Percentiles rank a stretch among this genome's conserved stretches.
phyloP scores from a whole-genome alignment of 164 flowering plant species.

The Magnolia kwangsiensis region DNA sequence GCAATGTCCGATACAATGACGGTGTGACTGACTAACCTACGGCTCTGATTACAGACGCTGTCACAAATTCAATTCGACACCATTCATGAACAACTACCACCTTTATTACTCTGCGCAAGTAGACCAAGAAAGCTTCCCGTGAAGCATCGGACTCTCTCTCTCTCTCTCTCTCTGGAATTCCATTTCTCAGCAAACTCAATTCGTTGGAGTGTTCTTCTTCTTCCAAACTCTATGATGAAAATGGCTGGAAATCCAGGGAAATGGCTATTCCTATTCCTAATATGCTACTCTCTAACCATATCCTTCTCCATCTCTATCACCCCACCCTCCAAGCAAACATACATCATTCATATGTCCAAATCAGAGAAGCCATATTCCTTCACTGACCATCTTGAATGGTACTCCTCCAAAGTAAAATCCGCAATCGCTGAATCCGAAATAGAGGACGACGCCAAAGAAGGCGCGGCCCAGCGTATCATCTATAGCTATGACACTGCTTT shows the following conservation, averaged over 20 bases:
- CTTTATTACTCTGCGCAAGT: neutral
- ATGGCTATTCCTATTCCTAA: slow-evolving; percentile 7
- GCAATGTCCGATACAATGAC: too few relatives aligned
- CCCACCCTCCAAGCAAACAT: slow-evolving; percentile 41
- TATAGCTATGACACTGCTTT: slow-evolving; percentile 69
- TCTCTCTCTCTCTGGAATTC: neutral
- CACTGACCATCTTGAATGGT: slow-evolving; percentile 61
- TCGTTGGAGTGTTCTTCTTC: slow-evolving; percentile 5
- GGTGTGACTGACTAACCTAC: too few relatives aligned
- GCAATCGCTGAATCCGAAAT: slow-evolving; percentile 12
- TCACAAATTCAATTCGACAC: neutral
- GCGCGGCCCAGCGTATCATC: slow-evolving; percentile 40
- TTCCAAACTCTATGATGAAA: neutral
- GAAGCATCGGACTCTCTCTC: too few relatives aligned
- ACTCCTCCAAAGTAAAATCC: slow-evolving; percentile 47
- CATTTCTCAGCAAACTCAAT: neutral
- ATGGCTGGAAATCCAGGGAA: slow-evolving; percentile 6
- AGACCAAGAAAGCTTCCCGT: neutral
- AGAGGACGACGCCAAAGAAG: slow-evolving; percentile 11
- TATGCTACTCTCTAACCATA: slow-evolving; percentile 3
- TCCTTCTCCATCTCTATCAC: neutral
- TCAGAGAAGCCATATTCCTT: slow-evolving; percentile 49
- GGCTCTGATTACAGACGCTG: neutral
- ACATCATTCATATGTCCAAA: slow-evolving; percentile 68
- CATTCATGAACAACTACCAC: neutral